These are phyloP conservation scores for Termitomyces sp. DNA, from an alignment of 768 basidiomycete genomes.

Conservation along the genomic window DNA sequence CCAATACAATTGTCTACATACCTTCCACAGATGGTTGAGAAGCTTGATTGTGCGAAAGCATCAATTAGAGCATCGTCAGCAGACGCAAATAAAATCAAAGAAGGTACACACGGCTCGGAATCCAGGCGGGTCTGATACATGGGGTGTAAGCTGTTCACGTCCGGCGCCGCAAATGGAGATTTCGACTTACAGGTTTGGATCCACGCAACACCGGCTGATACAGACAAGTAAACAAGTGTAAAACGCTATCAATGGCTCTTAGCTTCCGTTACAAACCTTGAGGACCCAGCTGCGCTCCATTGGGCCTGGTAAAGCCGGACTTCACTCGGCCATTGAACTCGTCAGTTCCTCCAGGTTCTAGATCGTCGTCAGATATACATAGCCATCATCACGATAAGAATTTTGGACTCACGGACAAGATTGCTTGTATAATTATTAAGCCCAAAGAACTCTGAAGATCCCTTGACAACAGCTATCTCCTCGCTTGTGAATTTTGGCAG, in stretches of 20 bases:
- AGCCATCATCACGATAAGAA: not conserved
- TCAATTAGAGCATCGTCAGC: not conserved
- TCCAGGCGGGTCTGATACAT: constrained; percentile 42
- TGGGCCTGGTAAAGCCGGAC: constrained; percentile 47
- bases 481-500: constrained; percentile 51
- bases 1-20: constrained; percentile 12
- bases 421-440: constrained; percentile 64
- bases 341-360: constrained; percentile 50
- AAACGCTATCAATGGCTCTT: not conserved
- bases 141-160: not conserved
- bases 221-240: not conserved
- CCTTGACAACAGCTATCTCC: constrained; percentile 49
- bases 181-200: constrained; percentile 46
- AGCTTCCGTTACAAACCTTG: constrained; percentile 35
- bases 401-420: constrained; percentile 40
- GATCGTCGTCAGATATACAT: not conserved
- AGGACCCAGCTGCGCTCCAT: constrained; percentile 54
- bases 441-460: constrained; percentile 64
- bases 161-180: not conserved
- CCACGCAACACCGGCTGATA: constrained; percentile 53
- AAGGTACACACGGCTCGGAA: constrained; percentile 44
- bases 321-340: constrained; percentile 52
- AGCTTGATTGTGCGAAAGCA: constrained; percentile 24
- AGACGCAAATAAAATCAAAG: not conserved
- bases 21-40: constrained; percentile 65